A percentile compares a stretch with the other conserved stretches of the same genome.
These are phyloP conservation scores for Bipolaris cookei DNA, from an alignment of 2,329 filamentous ascomycete species.

Conservation along the genomic window DNA sequence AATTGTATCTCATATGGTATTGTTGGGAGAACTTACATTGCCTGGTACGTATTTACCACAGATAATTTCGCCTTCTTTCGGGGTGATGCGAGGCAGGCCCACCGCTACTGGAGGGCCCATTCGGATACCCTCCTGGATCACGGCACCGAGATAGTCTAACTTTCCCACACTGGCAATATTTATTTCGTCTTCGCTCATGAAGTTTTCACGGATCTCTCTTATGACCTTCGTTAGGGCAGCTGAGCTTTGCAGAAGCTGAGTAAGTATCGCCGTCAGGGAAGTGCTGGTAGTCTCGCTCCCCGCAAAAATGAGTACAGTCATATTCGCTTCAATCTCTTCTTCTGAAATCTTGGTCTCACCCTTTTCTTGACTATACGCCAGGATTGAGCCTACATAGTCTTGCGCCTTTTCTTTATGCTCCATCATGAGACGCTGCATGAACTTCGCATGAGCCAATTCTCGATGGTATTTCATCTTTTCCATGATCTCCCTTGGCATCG, in stretches of 20 bases:
- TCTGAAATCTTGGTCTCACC: slow-evolving; percentile 24
- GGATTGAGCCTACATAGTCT: slow-evolving; percentile 31
- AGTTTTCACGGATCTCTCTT: background rate
- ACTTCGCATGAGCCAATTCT: slow-evolving; percentile 22
- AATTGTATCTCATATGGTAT: no score
- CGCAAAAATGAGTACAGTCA: slow-evolving; percentile 46
- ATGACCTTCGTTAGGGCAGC: background rate
- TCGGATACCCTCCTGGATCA: slow-evolving; percentile 41
- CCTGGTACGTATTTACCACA: slow-evolving; percentile 23
- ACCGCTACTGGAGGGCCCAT: slow-evolving; percentile 24
- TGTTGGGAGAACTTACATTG: background rate
- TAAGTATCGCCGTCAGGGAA: slow-evolving; percentile 41
- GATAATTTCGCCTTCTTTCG: slow-evolving; percentile 21
- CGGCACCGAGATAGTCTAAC: slow-evolving; percentile 32
- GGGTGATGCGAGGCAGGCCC: slow-evolving; percentile 16
- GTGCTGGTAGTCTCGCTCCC: slow-evolving; percentile 51
- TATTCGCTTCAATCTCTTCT: slow-evolving; percentile 47
- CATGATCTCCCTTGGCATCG: slow-evolving; percentile 17
- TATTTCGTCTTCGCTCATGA: background rate
- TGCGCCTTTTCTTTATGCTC: slow-evolving; percentile 33
- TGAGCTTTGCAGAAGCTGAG: slow-evolving; percentile 32
- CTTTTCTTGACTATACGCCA: slow-evolving; percentile 35
- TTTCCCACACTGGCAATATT: slow-evolving; percentile 10
- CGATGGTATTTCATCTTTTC: slow-evolving; percentile 25
- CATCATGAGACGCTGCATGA: slow-evolving; percentile 40